Percentiles rank a stretch among this genome's conserved stretches.
Conservation (phyloP, 768 basidiomycete species). For the Amanita subjunquillea region DNA sequence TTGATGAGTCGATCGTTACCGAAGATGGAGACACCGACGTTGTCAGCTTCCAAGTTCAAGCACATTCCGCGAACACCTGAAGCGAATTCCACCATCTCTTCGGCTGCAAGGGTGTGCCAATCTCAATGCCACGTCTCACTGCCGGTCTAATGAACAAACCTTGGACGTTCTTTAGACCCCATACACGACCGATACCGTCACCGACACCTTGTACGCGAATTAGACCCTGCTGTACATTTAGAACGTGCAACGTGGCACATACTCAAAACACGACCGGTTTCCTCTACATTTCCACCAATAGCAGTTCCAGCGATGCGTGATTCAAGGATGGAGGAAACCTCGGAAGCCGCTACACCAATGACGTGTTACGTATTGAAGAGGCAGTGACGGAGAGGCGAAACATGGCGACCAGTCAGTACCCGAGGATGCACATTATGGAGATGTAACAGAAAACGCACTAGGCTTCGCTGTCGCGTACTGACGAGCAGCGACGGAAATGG, state of each 20-base stretch:
- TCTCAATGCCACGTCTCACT: conserved; percentile 6
- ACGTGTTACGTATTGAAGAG: conserved; percentile 24
- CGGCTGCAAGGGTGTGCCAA: conserved; percentile 41
- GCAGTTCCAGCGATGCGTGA: conserved; percentile 91
- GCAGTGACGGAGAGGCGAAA: conserved; percentile 12
- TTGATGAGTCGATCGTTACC: conserved; percentile 97
- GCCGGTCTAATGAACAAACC: conserved; percentile 34
- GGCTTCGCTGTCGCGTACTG: conserved; percentile 98
- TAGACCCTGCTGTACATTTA: background rate
- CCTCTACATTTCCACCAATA: conserved; percentile 91
- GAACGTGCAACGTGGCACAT: conserved; percentile 22
- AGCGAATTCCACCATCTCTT: conserved; percentile 99
- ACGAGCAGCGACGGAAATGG: conserved; percentile 52
- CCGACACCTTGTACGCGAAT: conserved; percentile 63
- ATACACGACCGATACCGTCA: conserved; percentile 99
- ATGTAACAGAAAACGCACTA: conserved; percentile 42
- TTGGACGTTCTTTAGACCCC: conserved; percentile 98
- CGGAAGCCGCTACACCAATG: conserved; percentile 72
- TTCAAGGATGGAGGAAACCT: conserved; percentile 99
- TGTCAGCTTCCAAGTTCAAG: conserved; percentile 99
- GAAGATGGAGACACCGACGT: conserved; percentile 99
- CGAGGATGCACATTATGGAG: background rate
- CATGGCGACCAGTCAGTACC: conserved; percentile 14
- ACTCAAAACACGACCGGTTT: conserved; percentile 99
- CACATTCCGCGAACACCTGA: conserved; percentile 99